Conservation (phyloP, 139 green algal species). For the Klebsormidium nitens region DNA sequence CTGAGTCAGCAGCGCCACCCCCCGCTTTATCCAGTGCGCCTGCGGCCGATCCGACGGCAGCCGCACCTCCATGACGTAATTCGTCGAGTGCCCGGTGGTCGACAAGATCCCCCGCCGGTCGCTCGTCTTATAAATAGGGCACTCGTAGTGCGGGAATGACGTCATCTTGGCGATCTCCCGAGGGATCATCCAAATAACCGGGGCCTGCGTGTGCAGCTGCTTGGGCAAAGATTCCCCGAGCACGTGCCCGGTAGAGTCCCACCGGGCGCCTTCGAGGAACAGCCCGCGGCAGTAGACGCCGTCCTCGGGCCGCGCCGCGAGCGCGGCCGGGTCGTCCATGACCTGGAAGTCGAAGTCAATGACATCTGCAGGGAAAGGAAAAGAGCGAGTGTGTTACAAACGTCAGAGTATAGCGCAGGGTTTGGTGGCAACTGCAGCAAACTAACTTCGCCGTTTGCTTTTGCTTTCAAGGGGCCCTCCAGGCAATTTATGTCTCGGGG, state of each 20-base stretch:
- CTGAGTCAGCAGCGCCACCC: constrained; percentile 62
- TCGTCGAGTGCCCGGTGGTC: constrained; percentile 76
- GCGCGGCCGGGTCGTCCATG: constrained; percentile 40
- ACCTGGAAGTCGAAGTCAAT: constrained; percentile 81
- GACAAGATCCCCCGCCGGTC: constrained; percentile 66
- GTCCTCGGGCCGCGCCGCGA: constrained; percentile 50
- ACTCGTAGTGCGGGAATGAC: constrained; percentile 62
- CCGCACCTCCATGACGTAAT: constrained; percentile 73
- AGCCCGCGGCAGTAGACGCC: constrained; percentile 66
- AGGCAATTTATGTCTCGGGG: too few species aligned
- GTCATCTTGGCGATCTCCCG: constrained; percentile 22
- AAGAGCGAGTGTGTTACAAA: too few species aligned
- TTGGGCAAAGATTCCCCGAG: constrained; percentile 38
- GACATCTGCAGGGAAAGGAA: too few species aligned
- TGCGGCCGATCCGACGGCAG: constrained; percentile 50
- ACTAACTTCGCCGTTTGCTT: too few species aligned
- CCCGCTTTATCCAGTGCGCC: constrained; percentile 64
- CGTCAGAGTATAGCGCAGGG: too few species aligned
- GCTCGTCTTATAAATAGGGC: constrained; percentile 69
- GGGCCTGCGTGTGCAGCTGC: constrained; percentile 60
- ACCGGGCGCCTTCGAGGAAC: constrained; percentile 68
- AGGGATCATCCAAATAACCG: constrained; percentile 62
- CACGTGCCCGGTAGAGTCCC: constrained; percentile 23
- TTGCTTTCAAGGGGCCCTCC: too few species aligned
- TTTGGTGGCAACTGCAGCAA: too few species aligned